A percentile compares a stretch with the other conserved stretches of the same genome.
Conservation (phyloP, 2,329 filamentous ascomycete species). For the Stromatinia cepivora region DNA sequence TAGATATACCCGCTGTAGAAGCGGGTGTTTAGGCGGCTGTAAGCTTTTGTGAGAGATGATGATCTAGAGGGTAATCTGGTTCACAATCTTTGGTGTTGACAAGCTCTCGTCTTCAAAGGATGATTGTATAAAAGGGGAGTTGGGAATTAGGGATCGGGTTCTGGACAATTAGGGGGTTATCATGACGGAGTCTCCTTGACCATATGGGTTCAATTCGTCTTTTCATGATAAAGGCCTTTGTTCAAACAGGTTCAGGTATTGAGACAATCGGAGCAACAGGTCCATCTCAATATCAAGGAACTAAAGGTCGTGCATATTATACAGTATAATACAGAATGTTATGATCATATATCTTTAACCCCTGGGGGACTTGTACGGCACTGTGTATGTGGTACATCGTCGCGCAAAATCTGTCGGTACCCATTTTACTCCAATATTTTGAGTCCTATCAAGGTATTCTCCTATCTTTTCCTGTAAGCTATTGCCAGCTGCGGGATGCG, state of each 20-base stretch:
- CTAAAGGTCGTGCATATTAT: background rate
- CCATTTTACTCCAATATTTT: background rate
- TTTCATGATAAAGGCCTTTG: background rate
- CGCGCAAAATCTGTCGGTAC: background rate
- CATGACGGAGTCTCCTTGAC: constrained; percentile 4
- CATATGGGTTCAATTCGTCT: background rate
- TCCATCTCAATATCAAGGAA: background rate
- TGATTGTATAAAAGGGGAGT: background rate
- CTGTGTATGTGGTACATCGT: background rate
- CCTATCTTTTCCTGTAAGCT: background rate
- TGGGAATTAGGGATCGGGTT: background rate
- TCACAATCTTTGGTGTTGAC: too few relatives aligned
- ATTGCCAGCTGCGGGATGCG: too few relatives aligned
- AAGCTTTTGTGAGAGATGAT: background rate
- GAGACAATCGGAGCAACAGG: background rate
- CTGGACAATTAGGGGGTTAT: background rate
- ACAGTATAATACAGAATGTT: background rate
- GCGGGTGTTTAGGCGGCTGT: constrained; percentile 1
- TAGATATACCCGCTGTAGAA: constrained; percentile 38
- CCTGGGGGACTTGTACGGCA: background rate
- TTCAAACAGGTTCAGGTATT: background rate
- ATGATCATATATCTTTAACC: background rate
- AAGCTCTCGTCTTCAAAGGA: background rate
- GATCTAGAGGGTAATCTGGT: background rate
- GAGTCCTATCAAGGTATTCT: background rate